Base-by-base conservation (phyloP, 176 grass and related monocot genomes). In the Aegilops sharonensis region DNA sequence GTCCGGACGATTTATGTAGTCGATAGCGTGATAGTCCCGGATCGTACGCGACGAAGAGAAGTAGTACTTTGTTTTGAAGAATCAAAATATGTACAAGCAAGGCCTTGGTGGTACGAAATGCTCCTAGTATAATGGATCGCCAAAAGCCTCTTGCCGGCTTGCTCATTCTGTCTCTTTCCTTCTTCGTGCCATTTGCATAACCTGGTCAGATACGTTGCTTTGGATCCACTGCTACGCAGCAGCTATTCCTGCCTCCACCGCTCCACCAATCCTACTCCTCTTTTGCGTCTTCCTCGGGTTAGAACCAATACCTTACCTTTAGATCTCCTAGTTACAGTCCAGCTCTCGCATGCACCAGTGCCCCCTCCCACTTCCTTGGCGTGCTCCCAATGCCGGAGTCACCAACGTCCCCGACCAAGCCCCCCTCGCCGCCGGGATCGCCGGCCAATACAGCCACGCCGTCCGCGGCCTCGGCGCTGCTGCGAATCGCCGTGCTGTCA, bases 351-450 rank as follows among this genome's bases (percentile, higher is more conserved):
- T 75, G 72, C 47, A 75, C 68, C 35, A 21, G 24, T 42, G 68
- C 12, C 59, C 68, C 5, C 8, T 5, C n/a, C 75, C 57, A 15
- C 81, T 75, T 31, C 67, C 36, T 50, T 5, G 35, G 21, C 13
- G 71, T 30, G 43, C 66, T 32, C 81, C 68, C 81, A 52, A 91
- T 91, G 89, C 81, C 85, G 48, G 89, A 88, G 48, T 62, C 85
- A 75, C 85, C 81, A 0, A 75, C 76, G 61, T 70, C 69, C 29
- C 85, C 75, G 48, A 14, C 20, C 45, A 80, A 39, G 17, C 29
- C 75, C 4, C 13, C 36, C 27, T 84, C 85, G 61, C 81, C 52
- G 62, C 81, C 89, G 36, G 85, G 62, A 84, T 88, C 89, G 29
- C 89, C 89, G 8, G 32, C 68, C 76, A 67, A 88, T 20, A 76